These are phyloP conservation scores for Fusarium staphyleae DNA, from an alignment of 2,329 filamentous ascomycete species.

Conservation along the genomic window DNA sequence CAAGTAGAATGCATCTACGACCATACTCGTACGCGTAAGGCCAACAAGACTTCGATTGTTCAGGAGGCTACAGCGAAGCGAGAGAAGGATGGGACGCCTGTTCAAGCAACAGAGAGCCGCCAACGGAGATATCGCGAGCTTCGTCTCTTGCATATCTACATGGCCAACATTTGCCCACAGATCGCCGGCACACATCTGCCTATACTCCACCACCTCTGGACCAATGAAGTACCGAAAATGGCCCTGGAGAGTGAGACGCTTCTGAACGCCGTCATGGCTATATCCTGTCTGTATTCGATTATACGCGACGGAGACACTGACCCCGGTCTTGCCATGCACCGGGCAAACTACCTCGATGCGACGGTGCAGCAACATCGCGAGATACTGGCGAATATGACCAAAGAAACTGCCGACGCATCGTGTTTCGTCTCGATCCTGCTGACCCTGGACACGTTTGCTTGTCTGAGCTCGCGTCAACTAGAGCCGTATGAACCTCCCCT, in stretches of 20 bases:
- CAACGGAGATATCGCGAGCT: constrained; percentile 35
- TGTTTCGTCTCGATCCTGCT: constrained; percentile 36
- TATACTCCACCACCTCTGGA: constrained; percentile 29
- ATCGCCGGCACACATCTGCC: constrained; percentile 29
- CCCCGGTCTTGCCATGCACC: constrained; percentile 11
- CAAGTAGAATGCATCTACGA: constrained; percentile 33
- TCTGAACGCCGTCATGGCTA: constrained; percentile 34
- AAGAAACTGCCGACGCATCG: constrained; percentile 30
- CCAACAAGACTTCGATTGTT: not conserved
- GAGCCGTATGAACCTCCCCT: constrained; percentile 34
- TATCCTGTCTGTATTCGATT: constrained; percentile 31
- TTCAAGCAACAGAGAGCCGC: constrained; percentile 18
- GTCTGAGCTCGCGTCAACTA: constrained; percentile 26
- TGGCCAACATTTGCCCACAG: constrained; percentile 22
- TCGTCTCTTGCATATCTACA: constrained; percentile 34
- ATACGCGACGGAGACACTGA: not conserved
- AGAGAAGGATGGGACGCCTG: not conserved
- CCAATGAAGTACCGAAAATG: constrained; percentile 26
- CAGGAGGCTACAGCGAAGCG: not conserved
- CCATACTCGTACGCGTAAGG: constrained; percentile 4
- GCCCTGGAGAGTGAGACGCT: constrained; percentile 36
- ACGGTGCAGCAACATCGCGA: constrained; percentile 27
- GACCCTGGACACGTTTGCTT: constrained; percentile 33
- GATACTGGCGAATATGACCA: constrained; percentile 17
- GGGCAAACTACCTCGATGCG: constrained; percentile 34